Evolutionary conservation across 805 yeast genomes (phyloP), one percentile per base, ranked within the genome.

Genomic region (Candida lessepsii): DNA sequence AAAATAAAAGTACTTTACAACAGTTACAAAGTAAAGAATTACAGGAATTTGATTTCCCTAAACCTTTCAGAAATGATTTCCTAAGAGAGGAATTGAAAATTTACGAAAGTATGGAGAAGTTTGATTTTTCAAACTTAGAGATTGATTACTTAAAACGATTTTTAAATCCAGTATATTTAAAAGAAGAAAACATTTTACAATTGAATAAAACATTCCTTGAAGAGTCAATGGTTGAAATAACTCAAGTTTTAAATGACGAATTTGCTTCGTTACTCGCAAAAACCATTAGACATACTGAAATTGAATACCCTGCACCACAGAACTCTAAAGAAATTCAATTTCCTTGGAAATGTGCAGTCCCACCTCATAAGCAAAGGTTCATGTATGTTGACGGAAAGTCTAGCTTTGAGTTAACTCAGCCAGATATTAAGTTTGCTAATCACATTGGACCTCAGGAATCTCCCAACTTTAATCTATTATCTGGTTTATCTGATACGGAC

Each of bases 311-410:
- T 21, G 76, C 80, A 55, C 95, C 96, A 4, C 63, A 63, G 25
- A 60, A 54, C 1, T 71, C 82, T 10, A 51, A 58, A 1, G 85
- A 85, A 19, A 76, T 86, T 1, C 39, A 56, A 8, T 67, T 60
- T 35, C 96, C 96, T 6, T 93, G 99, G 99, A 81, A 83, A 46
- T 71, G 89, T 29, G 93, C 97, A 1, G 76, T 84, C 35, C 98
- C 99, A 7, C 93, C 97, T 7, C 98, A 91, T 56, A 88, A 93
- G 58, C 90, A 89, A 65, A 69, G 96, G 46, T 93, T 73, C 56
- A 60, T 88, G 69, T 91, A 88, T 57, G 71, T 90, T 23, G 95
- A 87, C 56, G 91, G 91, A 3, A 65, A 67, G 41, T 44, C 52
- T 7, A 58, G 59, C 4, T 58, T 65, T 44, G 60, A 58, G 4